A percentile compares a stretch with the other conserved stretches of the same genome.
phyloP scores from a whole-genome alignment of 164 flowering plant species.

The Litsea cubeba region DNA sequence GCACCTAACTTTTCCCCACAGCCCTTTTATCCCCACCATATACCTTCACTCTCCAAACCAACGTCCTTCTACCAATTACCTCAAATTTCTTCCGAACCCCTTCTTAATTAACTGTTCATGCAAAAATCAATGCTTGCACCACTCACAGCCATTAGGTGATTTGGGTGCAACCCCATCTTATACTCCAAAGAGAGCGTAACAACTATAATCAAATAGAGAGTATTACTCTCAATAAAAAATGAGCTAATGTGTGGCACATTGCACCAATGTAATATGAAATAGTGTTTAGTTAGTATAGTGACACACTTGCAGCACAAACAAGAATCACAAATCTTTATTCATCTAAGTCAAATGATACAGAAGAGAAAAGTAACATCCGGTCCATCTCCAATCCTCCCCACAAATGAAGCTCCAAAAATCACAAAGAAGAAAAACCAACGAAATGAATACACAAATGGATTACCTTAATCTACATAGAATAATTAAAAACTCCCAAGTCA shows the following conservation, averaged over 20 bases:
- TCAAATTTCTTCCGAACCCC: neutral
- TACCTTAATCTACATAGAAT: slow-evolving; percentile 21
- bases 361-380: slow-evolving; percentile 13
- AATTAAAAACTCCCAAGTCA: slow-evolving; percentile 8
- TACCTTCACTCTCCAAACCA: slow-evolving; percentile 1
- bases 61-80: neutral
- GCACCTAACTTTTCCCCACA: slow-evolving; percentile 16
- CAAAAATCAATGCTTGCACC: neutral
- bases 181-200: too few relatives aligned
- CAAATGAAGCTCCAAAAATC: slow-evolving; percentile 24
- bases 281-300: too few relatives aligned
- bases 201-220: too few relatives aligned
- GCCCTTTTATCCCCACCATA: neutral
- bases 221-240: too few relatives aligned
- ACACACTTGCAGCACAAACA: slow-evolving; percentile 1
- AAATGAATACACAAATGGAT: slow-evolving; percentile 33
- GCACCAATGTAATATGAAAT: too few relatives aligned
- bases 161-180: neutral
- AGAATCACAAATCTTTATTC: slow-evolving; percentile 27
- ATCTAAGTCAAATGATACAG: slow-evolving; percentile 27
- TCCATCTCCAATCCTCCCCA: slow-evolving; percentile 17
- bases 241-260: too few relatives aligned
- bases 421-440: slow-evolving; percentile 9
- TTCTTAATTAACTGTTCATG: neutral
- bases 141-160: neutral